Evolutionary conservation across 2,329 filamentous ascomycete species (phyloP).

Genomic region (Rosellinia necatrix): DNA sequence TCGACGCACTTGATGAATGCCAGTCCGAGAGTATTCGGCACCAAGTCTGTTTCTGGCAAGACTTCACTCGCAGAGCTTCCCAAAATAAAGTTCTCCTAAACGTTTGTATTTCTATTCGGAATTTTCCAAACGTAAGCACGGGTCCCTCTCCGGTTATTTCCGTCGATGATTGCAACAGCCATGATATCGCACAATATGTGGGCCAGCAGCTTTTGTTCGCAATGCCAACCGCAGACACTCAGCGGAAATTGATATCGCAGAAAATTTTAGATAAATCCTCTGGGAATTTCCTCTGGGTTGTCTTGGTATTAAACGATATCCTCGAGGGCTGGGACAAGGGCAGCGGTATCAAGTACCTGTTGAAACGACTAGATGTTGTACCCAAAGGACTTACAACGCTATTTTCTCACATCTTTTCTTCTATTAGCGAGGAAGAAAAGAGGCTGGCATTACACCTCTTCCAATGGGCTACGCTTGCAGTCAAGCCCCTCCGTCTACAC

Average conservation of each 20-base stretch:
- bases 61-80: neutral
- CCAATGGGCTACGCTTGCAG: constrained; percentile 4
- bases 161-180: neutral
- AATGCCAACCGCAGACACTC: neutral
- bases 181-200: constrained; percentile 3
- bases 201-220: neutral
- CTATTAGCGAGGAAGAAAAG: neutral
- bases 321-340: neutral
- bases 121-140: neutral
- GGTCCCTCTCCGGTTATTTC: neutral
- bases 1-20: constrained; percentile 2
- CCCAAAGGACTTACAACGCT: neutral
- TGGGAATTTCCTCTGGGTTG: constrained; percentile 1
- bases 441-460: neutral
- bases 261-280: neutral
- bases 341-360: neutral
- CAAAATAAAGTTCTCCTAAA: neutral
- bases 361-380: neutral
- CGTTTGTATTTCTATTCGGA: neutral
- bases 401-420: neutral
- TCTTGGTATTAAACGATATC: neutral
- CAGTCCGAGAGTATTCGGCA: neutral
- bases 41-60: neutral
- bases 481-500: neutral
- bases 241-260: neutral